These are phyloP conservation scores for Papiliotrema fonsecae DNA, from an alignment of 1,284 basidiomycete genomes.

Conservation along the genomic window DNA sequence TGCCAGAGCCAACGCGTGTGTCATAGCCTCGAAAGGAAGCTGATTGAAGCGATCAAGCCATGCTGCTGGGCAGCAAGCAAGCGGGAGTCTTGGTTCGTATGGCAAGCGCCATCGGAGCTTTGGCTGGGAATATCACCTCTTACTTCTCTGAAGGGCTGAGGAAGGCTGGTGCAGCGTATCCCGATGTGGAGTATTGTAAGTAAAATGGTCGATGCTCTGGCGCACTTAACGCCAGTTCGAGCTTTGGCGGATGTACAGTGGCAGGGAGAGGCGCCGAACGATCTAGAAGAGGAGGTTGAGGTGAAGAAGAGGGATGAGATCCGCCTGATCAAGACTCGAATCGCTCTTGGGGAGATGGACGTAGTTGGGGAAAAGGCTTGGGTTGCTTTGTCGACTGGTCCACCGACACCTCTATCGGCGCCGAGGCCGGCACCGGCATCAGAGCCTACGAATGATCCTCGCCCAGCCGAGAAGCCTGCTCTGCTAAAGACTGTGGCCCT, in stretches of 20 bases:
- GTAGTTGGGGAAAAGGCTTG: constrained; percentile 11
- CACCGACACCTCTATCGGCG: background rate
- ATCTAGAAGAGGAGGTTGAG: constrained; percentile 10
- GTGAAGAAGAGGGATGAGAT: constrained; percentile 11
- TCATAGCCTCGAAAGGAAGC: background rate
- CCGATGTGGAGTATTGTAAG: constrained; percentile 20
- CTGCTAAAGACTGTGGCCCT: background rate
- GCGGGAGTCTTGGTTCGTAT: constrained; percentile 8
- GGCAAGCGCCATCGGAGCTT: constrained; percentile 4
- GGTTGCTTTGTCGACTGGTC: background rate
- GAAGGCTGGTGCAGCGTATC: constrained; percentile 4
- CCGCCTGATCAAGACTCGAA: constrained; percentile 14
- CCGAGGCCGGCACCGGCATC: no score
- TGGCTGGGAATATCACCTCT: constrained; percentile 8
- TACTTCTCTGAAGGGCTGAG: constrained; percentile 17
- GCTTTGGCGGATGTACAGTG: constrained; percentile 16
- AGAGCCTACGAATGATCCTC: background rate
- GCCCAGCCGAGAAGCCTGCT: background rate
- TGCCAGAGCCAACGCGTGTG: constrained; percentile 16
- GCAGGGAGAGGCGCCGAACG: constrained; percentile 8
- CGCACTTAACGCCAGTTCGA: constrained; percentile 10
- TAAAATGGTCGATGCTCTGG: background rate
- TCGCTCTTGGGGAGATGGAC: constrained; percentile 19
- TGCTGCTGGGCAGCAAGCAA: constrained; percentile 12
- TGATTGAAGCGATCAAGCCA: constrained; percentile 10